Conservation (phyloP, 768 basidiomycete species). For the Tylopilus plumbeoviolaceoides region DNA sequence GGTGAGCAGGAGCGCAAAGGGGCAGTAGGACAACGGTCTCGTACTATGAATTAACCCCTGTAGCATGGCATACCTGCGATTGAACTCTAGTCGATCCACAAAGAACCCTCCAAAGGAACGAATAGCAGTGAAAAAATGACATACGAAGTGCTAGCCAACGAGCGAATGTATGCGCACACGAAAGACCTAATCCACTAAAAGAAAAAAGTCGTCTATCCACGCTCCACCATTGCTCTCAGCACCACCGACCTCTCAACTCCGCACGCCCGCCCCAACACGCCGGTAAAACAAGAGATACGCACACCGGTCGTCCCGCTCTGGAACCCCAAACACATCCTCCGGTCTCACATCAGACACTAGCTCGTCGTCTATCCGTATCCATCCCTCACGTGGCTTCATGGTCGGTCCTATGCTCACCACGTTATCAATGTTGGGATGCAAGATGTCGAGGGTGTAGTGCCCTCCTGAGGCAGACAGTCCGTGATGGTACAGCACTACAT, state of each 20-base stretch:
- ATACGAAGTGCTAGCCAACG: background rate
- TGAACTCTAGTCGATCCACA: too few relatives aligned
- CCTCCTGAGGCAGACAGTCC: conserved; percentile 87
- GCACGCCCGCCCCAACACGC: conserved; percentile 37
- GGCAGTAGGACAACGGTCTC: too few relatives aligned
- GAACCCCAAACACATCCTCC: conserved; percentile 65
- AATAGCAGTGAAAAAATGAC: background rate
- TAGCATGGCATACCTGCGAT: too few relatives aligned
- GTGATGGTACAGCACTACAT: conserved; percentile 90
- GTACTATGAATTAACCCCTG: too few relatives aligned
- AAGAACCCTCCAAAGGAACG: background rate
- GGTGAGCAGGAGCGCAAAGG: too few relatives aligned
- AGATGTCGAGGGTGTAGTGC: conserved; percentile 90
- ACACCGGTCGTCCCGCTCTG: conserved; percentile 58
- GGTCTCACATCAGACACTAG: conserved; percentile 65
- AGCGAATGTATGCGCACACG: background rate
- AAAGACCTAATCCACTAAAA: background rate
- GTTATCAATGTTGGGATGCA: conserved; percentile 65
- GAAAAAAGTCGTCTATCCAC: background rate
- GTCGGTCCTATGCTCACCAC: conserved; percentile 12
- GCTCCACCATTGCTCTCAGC: background rate
- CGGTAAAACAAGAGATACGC: conserved; percentile 89
- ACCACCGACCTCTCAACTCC: conserved; percentile 12
- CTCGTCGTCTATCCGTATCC: conserved; percentile 96
- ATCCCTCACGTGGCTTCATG: conserved; percentile 52